Conservation (phyloP, 495 filamentous ascomycete species). For the Podospora pseudopauciseta region DNA sequence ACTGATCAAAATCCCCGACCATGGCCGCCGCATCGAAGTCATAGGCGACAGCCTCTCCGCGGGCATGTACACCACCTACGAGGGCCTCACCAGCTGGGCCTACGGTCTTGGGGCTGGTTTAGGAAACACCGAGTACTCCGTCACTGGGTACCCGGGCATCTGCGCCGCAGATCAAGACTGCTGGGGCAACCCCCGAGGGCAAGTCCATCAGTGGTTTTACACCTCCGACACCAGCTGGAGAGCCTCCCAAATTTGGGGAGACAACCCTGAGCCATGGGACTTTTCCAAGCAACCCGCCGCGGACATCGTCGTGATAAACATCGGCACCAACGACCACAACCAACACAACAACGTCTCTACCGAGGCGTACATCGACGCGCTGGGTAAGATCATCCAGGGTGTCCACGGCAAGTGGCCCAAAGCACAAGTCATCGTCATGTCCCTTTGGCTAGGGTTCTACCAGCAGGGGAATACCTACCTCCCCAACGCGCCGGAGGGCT, state of each 20-base stretch:
- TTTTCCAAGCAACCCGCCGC: constrained; percentile 56
- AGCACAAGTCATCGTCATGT: constrained; percentile 61
- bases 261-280: constrained; percentile 57
- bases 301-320: constrained; percentile 64
- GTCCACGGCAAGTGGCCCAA: constrained; percentile 60
- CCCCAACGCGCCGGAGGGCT: constrained; percentile 47
- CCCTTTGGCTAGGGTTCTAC: constrained; percentile 61
- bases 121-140: constrained; percentile 60
- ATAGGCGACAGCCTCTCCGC: constrained; percentile 59
- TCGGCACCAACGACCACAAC: constrained; percentile 67
- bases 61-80: constrained; percentile 60
- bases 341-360: constrained; percentile 55
- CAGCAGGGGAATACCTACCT: constrained; percentile 51
- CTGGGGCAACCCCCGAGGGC: constrained; percentile 53
- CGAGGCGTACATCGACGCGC: constrained; percentile 51
- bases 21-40: constrained; percentile 56
- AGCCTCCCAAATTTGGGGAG: constrained; percentile 50
- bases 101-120: constrained; percentile 54
- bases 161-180: constrained; percentile 57
- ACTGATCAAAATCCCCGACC: constrained; percentile 51
- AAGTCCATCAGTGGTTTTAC: constrained; percentile 64
- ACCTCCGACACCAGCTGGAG: constrained; percentile 58
- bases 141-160: constrained; percentile 61
- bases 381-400: constrained; percentile 57
- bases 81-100: not conserved